phyloP scores from a whole-genome alignment of 148 eudicot genomes.

The Cornus suecica region DNA sequence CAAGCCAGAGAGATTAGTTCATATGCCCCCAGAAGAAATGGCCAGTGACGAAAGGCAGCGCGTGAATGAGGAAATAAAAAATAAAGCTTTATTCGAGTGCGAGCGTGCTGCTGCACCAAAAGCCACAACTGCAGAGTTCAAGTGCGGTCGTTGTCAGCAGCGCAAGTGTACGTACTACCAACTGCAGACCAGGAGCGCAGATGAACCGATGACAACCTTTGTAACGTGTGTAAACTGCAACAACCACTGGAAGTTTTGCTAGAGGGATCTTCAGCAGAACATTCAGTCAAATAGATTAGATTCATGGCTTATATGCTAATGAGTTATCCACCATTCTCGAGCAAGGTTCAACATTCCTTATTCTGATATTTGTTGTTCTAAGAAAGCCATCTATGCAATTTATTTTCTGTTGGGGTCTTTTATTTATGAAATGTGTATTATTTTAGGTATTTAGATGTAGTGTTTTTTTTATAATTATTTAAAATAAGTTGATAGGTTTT shows the following conservation, averaged over 20 bases:
- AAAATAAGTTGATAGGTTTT: too few relatives aligned
- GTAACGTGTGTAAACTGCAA: slow-evolving; percentile 76
- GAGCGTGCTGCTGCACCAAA: slow-evolving; percentile 54
- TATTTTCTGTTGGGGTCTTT: not conserved
- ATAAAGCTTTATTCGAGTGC: slow-evolving; percentile 58
- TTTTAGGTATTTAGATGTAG: slow-evolving; percentile 10
- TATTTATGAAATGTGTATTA: slow-evolving; percentile 4
- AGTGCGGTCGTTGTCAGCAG: slow-evolving; percentile 35
- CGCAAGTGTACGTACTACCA: slow-evolving; percentile 60
- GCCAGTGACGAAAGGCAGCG: slow-evolving; percentile 56
- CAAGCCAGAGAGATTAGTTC: slow-evolving; percentile 38
- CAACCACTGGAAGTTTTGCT: slow-evolving; percentile 72
- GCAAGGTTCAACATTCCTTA: not conserved
- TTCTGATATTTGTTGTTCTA: slow-evolving; percentile 1
- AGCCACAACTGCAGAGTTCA: slow-evolving; percentile 65
- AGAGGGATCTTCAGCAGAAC: too few relatives aligned
- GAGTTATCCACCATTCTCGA: not conserved
- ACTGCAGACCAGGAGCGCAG: slow-evolving; percentile 69
- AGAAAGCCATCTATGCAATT: slow-evolving; percentile 7
- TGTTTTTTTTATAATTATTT: too few relatives aligned
- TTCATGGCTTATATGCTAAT: not conserved
- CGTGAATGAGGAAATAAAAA: slow-evolving; percentile 49
- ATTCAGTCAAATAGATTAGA: not conserved
- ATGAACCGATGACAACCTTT: slow-evolving; percentile 72
- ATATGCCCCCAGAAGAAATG: slow-evolving; percentile 54